Base-by-base conservation (phyloP, 768 basidiomycete genomes). In the Termitomyces sp. region DNA sequence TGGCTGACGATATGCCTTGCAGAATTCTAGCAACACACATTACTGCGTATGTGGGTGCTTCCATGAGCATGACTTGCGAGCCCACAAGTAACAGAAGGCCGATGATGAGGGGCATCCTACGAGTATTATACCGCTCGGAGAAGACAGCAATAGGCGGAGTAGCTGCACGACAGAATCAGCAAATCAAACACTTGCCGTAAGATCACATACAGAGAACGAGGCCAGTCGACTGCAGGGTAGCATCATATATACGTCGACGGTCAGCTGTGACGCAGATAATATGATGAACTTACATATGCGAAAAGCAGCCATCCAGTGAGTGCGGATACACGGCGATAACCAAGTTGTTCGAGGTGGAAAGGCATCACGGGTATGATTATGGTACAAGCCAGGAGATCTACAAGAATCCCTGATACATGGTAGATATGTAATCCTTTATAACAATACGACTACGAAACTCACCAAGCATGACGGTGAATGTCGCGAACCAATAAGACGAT, bases 291-390 rank as follows among this genome's bases (percentile, higher is more conserved):
- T 63, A 85, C 86, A 62, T 80, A 87, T 62, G 83, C 79, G 64
- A 81, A 85, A 15, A 87, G 73, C 4, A 88, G 73, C 86, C 86
- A 88, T 36, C 86, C 86, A 0, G 82, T 77, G 36, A 79, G 76
- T 3, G 77, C 74, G 36, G 85, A 86, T 25, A 85, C 78, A 15
- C 72, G 58, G 8, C 68, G 66, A 60, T 83, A 83, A 0, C 76
- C 71, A 51, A 87, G 75, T 5, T 60, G 68, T 65, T 86, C 79
- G 29, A 88, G 79, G 37, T 83, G 84, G 66, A 87, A 87, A 1
- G 86, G 86, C 60, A 87, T 77, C 36, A 87, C 84, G 8, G 86
- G 86, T 37, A 86, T 81, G 60, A 86, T 82, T 37, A 84, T 76
- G 4, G 85, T 83, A 66, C 86, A 87, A 8, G 84, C 81, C 20